Conservation (phyloP, 768 basidiomycete species). For the Pulveroboletus sp. region DNA sequence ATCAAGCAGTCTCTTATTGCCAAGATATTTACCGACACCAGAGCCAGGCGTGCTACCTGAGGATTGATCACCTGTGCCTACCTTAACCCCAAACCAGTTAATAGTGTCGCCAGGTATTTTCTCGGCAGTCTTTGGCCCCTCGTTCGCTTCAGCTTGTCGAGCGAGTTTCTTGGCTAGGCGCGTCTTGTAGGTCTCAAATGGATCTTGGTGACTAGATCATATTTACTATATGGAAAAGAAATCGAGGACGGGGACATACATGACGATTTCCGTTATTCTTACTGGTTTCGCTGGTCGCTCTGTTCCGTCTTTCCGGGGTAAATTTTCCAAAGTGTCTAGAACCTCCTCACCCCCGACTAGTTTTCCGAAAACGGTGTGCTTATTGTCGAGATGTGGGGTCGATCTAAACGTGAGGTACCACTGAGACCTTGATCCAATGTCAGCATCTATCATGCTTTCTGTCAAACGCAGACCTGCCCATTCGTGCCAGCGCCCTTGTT, state of each 20-base stretch:
- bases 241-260: conserved; percentile 49
- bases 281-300: conserved; percentile 86
- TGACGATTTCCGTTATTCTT: conserved; percentile 78
- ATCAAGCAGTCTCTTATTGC: conserved; percentile 45
- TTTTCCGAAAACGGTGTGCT: conserved; percentile 96
- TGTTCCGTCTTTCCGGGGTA: conserved; percentile 78
- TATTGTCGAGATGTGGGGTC: conserved; percentile 82
- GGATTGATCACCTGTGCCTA: conserved; percentile 47
- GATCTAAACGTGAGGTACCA: conserved; percentile 90
- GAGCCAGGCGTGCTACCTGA: conserved; percentile 28
- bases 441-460: neutral
- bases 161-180: conserved; percentile 78
- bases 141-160: conserved; percentile 28
- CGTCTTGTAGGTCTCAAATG: conserved; percentile 88
- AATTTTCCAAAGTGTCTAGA: conserved; percentile 74
- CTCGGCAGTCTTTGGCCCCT: conserved; percentile 33
- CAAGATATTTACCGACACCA: conserved; percentile 80
- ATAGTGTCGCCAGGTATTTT: conserved; percentile 64
- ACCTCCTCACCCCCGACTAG: conserved; percentile 95
- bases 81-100: conserved; percentile 88
- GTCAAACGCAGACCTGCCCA: conserved; percentile 42
- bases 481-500: conserved; percentile 92
- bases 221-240: conserved; percentile 3
- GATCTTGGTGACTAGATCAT: conserved; percentile 75
- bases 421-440: conserved; percentile 60